Evolutionary conservation across 306 rosid genomes (phyloP).

Genomic region (Erythrophleum fordii): DNA sequence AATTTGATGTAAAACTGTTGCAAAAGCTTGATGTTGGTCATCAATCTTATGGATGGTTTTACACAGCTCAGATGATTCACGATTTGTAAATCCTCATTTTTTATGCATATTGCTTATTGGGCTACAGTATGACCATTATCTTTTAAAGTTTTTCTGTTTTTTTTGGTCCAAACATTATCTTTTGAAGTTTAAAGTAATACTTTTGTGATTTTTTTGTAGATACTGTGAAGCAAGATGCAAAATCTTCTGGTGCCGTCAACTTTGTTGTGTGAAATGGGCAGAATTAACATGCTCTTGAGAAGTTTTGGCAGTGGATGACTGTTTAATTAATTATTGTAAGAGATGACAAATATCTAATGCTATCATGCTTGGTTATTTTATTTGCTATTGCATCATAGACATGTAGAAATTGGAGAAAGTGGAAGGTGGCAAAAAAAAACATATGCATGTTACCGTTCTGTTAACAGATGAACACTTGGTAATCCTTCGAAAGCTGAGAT

Average conservation of each 20-base stretch:
- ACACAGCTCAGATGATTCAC: background rate
- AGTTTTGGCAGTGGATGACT: conserved; percentile 17
- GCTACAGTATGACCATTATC: conserved; percentile 6
- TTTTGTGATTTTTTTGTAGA: conserved; percentile 47
- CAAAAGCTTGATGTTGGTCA: conserved; percentile 14
- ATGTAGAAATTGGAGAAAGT: conserved; percentile 24
- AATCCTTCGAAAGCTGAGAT: conserved; percentile 11
- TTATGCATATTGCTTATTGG: conserved; percentile 1
- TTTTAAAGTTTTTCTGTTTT: too few species aligned
- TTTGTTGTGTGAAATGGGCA: conserved; percentile 50
- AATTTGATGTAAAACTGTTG: conserved; percentile 23
- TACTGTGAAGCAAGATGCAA: conserved; percentile 48
- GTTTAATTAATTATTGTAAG: conserved; percentile 29
- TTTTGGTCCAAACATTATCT: too few species aligned
- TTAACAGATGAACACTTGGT: background rate
- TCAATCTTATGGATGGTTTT: conserved; percentile 9
- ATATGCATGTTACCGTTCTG: background rate
- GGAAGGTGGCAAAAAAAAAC: background rate
- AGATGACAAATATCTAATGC: conserved; percentile 27
- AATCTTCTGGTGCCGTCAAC: conserved; percentile 39
- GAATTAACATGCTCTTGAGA: conserved; percentile 17
- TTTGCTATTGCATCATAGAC: background rate
- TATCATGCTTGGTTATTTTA: conserved; percentile 21
- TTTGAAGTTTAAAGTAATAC: background rate
- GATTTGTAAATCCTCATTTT: conserved; percentile 6